These are phyloP conservation scores for Jasminum sambac DNA, from an alignment of 257 asterid genomes.

Conservation along the genomic window DNA sequence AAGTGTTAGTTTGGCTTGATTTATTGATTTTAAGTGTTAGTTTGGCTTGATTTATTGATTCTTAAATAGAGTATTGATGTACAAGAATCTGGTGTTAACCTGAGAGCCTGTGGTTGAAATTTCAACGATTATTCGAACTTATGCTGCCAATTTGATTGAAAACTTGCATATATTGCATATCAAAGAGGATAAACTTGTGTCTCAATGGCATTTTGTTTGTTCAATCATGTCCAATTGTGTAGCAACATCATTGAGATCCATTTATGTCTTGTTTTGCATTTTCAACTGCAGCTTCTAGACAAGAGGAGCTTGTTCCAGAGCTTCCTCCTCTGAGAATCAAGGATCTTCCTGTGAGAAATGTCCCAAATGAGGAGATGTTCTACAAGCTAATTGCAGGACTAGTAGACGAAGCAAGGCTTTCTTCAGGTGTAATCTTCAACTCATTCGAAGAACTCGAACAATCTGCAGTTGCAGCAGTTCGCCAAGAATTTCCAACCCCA, in stretches of 20 bases:
- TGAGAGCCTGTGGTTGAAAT: neutral
- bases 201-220: no score
- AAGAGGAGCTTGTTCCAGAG: conserved; percentile 1
- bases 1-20: no score
- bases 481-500: conserved; percentile 4
- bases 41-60: neutral
- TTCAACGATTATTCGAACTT: neutral
- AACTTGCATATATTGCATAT: neutral
- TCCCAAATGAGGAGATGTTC: conserved; percentile 4
- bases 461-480: conserved; percentile 8
- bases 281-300: conserved; percentile 5
- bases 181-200: neutral
- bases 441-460: conserved; percentile 43
- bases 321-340: conserved; percentile 3
- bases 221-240: no score
- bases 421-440: conserved; percentile 36
- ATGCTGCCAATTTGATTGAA: neutral
- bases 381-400: neutral
- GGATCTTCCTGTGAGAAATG: conserved; percentile 4
- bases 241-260: neutral
- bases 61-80: neutral
- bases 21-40: no score
- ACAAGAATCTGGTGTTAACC: neutral
- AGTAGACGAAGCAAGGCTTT: conserved; percentile 24
- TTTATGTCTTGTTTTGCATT: neutral